Conservation (phyloP, 805 yeast genomes). For the Candida vartiovaarae region DNA sequence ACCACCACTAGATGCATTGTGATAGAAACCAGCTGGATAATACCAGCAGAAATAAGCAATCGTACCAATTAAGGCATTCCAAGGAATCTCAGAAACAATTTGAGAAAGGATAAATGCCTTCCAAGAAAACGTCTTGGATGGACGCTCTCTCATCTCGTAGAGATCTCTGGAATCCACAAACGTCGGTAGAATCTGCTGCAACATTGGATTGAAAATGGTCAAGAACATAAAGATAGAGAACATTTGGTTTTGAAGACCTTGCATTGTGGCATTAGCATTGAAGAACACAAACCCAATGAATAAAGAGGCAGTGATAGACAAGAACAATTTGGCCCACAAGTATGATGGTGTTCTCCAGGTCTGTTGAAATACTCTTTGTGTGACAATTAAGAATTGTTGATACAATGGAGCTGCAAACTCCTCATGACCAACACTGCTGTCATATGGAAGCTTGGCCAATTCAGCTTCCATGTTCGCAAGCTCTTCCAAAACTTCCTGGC, state of each 20-base stretch:
- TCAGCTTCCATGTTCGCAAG: slow-evolving; percentile 59
- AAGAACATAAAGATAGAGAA: slow-evolving; percentile 65
- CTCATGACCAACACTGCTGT: slow-evolving; percentile 10
- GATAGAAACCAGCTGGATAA: slow-evolving; percentile 58
- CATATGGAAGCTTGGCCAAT: slow-evolving; percentile 32
- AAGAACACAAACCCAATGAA: slow-evolving; percentile 73
- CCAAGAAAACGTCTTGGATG: slow-evolving; percentile 68
- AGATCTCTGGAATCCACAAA: slow-evolving; percentile 56
- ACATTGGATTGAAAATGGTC: slow-evolving; percentile 46
- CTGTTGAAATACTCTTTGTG: slow-evolving; percentile 52
- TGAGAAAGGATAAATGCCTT: slow-evolving; percentile 53
- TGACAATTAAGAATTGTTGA: slow-evolving; percentile 39
- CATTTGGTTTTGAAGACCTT: slow-evolving; percentile 79
- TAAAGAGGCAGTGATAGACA: slow-evolving; percentile 48
- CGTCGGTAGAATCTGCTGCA: slow-evolving; percentile 58
- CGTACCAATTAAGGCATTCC: slow-evolving; percentile 55
- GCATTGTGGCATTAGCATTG: slow-evolving; percentile 55
- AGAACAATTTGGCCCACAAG: slow-evolving; percentile 50
- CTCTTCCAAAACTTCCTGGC: slow-evolving; percentile 49
- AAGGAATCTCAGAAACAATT: slow-evolving; percentile 59
- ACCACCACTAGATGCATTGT: slow-evolving; percentile 5
- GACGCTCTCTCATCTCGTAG: slow-evolving; percentile 69
- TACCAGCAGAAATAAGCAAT: slow-evolving; percentile 57
- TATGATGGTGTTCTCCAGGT: slow-evolving; percentile 62
- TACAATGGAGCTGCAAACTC: slow-evolving; percentile 35